Base-by-base conservation (phyloP, 2,329 filamentous ascomycete genomes). In the Graphiopsis chlorocephala region DNA sequence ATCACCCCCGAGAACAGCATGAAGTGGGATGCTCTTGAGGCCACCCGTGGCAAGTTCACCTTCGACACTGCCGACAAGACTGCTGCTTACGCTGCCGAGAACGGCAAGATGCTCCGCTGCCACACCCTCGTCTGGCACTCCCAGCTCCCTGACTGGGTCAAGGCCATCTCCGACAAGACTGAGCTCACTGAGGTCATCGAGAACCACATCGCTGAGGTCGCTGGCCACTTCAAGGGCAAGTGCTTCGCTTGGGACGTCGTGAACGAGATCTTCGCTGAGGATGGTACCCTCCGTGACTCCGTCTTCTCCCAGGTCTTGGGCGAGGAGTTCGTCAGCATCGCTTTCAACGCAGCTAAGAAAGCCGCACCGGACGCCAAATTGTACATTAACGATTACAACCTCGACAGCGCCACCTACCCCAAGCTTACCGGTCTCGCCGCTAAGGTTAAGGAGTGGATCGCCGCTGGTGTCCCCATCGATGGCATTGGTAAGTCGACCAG, bases 301-400 rank as follows among this genome's bases (percentile, higher is more conserved):
- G 86, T 91, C 70, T 92, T 90, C 79, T 89, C 81, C 70, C 82
- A 84, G 28, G 85, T 91, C 1, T 82, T 92, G 3, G 89, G 89
- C 50, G 88, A 91, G 77, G 84, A 85, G 74, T 91, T 89, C 72
- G 85, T 92, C 61, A 80, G 81, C 25, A 88, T 90, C 71, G 89
- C 89, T 35, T 92, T 92, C 78, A 81, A 85, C 58, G 86, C 89
- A 8, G 61, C 61, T 23, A 58, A 52, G 42, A 57, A 64, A 25
- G 61, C 61, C 10, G 90, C 92, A 73, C 88, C 89, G 1, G 72
- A 77, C 63, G 88, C 87, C 2, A 89, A 88, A 77, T 81, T 92
- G 35, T 93, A 90, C 80, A 90, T 92, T 78, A 93, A 92, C 77
- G 89, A 92, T 72, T 83, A 82, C 74, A 83, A 82, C 79, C 83